A percentile compares a stretch with the other conserved stretches of the same genome.
Evolutionary conservation across 345 rosid species (phyloP).

Genomic region (Punica granatum): DNA sequence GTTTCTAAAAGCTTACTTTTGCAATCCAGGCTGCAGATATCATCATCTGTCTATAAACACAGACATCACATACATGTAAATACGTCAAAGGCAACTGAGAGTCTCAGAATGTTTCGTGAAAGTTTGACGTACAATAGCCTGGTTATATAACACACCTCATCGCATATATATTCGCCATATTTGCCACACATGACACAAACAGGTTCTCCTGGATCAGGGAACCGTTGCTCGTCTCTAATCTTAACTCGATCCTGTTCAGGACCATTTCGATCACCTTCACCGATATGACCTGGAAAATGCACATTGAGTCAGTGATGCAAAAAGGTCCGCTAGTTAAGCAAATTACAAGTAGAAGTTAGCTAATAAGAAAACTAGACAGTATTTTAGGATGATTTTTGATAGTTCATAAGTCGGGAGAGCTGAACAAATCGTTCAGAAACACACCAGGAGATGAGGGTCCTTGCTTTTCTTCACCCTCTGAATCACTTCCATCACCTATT

Average conservation of each 20-base stretch:
- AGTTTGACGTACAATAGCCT: neutral
- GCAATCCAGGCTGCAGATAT: constrained; percentile 72
- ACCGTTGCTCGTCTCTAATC: constrained; percentile 42
- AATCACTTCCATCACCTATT: constrained; percentile 42
- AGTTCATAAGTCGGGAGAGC: neutral
- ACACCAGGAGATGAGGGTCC: constrained; percentile 29
- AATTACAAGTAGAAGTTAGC: neutral
- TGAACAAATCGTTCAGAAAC: constrained; percentile 11
- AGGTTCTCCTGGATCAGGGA: constrained; percentile 58
- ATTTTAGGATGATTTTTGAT: neutral
- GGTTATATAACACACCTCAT: constrained; percentile 36
- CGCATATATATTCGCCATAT: constrained; percentile 69
- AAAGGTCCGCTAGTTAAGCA: neutral
- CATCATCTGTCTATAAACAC: constrained; percentile 54
- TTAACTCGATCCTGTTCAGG: constrained; percentile 14
- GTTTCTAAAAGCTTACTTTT: constrained; percentile 47
- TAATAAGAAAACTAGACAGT: too few species aligned
- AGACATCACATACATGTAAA: constrained; percentile 8
- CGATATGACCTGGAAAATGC: constrained; percentile 15
- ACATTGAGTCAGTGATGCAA: neutral
- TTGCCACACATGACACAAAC: constrained; percentile 59
- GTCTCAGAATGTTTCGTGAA: neutral
- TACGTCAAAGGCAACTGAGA: constrained; percentile 1
- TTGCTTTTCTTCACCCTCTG: constrained; percentile 26
- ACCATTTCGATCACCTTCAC: constrained; percentile 18